phyloP scores from a whole-genome alignment of 1,139 yeast genomes.

The Hansenula anomala region DNA sequence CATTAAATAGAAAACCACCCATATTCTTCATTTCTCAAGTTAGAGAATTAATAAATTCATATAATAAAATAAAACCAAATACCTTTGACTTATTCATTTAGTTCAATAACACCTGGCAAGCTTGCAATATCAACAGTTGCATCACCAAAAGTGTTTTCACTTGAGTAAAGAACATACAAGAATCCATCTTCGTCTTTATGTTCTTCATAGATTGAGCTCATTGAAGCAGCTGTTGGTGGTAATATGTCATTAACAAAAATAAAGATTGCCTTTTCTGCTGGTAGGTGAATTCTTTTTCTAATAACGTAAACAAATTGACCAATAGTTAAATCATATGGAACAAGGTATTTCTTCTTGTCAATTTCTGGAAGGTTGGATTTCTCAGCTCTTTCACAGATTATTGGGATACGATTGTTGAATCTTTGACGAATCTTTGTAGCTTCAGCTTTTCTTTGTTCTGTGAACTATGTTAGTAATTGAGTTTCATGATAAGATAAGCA shows the following conservation, averaged over 20 bases:
- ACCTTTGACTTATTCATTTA: not conserved
- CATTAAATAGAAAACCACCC: too few species aligned
- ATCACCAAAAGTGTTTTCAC: slow-evolving; percentile 77
- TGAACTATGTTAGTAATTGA: slow-evolving; percentile 3
- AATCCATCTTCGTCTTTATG: slow-evolving; percentile 98
- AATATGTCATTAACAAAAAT: slow-evolving; percentile 93
- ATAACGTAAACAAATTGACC: slow-evolving; percentile 98
- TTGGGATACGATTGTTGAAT: slow-evolving; percentile 91
- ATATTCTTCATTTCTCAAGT: too few species aligned
- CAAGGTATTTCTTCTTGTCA: slow-evolving; percentile 94
- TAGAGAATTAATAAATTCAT: too few species aligned
- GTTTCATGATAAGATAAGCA: not conserved
- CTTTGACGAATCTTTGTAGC: slow-evolving; percentile 87
- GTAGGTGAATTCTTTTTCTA: slow-evolving; percentile 91
- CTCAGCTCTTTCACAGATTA: slow-evolving; percentile 95
- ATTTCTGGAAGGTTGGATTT: slow-evolving; percentile 94
- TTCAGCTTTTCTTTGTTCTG: slow-evolving; percentile 93
- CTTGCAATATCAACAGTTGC: slow-evolving; percentile 33
- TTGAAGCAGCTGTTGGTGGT: slow-evolving; percentile 96
- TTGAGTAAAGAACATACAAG: slow-evolving; percentile 86
- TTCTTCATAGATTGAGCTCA: slow-evolving; percentile 92
- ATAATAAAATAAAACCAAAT: too few species aligned
- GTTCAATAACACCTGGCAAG: slow-evolving; percentile 7
- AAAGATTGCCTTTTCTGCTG: slow-evolving; percentile 96
- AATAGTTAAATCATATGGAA: slow-evolving; percentile 92